Evolutionary conservation across 202 grass and related monocot species (phyloP).

Genomic region (Setaria viridis): DNA sequence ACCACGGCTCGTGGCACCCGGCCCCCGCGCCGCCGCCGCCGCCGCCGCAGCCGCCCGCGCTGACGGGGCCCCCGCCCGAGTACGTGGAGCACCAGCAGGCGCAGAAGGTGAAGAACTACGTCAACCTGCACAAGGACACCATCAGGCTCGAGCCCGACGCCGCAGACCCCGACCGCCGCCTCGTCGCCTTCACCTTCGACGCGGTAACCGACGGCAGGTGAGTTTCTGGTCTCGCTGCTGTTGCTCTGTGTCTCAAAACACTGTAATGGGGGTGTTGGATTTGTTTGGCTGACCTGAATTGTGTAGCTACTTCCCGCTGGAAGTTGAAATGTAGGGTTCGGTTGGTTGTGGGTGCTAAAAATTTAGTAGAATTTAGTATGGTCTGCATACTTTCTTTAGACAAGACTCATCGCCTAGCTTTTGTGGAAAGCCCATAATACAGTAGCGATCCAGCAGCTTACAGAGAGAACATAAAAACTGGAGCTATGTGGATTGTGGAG

Average conservation of each 20-base stretch:
- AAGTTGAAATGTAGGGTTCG: slow-evolving; percentile 14
- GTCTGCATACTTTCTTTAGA: not conserved
- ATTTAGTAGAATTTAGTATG: not conserved
- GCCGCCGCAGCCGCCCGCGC: slow-evolving; percentile 36
- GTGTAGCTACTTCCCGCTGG: not conserved
- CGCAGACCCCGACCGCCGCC: slow-evolving; percentile 60
- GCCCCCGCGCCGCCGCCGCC: slow-evolving; percentile 42
- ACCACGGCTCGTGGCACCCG: slow-evolving; percentile 53
- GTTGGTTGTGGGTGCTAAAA: not conserved
- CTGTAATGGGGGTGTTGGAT: slow-evolving; percentile 5
- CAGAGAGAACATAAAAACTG: not conserved
- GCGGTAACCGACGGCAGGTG: slow-evolving; percentile 81
- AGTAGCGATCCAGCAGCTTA: not conserved
- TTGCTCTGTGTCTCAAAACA: not conserved
- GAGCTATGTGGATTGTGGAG: not conserved
- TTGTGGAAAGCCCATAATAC: slow-evolving; percentile 4
- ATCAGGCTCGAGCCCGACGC: slow-evolving; percentile 72
- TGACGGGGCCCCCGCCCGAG: slow-evolving; percentile 53
- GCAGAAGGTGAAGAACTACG: slow-evolving; percentile 84
- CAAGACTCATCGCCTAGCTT: not conserved
- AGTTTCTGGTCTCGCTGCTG: not conserved
- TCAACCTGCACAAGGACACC: slow-evolving; percentile 93
- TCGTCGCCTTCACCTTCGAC: slow-evolving; percentile 92
- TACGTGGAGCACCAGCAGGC: slow-evolving; percentile 80
- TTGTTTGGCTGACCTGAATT: slow-evolving; percentile 31